Conservation (phyloP, 192 early-diverging fungal genomes). For the Coemansia sp. region DNA sequence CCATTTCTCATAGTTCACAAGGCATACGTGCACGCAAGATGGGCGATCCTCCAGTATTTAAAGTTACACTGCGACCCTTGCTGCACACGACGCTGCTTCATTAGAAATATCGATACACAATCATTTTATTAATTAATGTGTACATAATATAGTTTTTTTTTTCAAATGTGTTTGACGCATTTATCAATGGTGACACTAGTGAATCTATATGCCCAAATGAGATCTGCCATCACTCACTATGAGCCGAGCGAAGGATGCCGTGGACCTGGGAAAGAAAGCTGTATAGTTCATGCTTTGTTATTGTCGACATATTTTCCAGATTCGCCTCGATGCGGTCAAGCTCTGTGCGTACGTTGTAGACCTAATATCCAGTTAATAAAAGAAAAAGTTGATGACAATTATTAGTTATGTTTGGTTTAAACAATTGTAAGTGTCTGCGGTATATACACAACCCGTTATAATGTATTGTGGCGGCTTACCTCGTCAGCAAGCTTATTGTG, state of each 20-base stretch:
- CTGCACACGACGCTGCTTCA: conserved; percentile 1
- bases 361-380: conserved; percentile 2
- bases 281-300: conserved; percentile 3
- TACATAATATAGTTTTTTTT: not conserved
- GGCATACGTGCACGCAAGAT: conserved; percentile 30
- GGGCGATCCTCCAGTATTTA: conserved; percentile 37
- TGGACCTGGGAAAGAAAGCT: conserved; percentile 9
- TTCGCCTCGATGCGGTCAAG: conserved; percentile 7
- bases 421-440: no score
- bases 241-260: conserved; percentile 2
- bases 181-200: no score
- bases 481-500: no score
- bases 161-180: no score
- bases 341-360: conserved; percentile 4
- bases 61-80: conserved; percentile 17
- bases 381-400: no score
- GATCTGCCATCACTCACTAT: not conserved
- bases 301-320: not conserved
- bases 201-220: not conserved
- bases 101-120: not conserved
- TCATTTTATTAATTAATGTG: not conserved
- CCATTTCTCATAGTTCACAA: not conserved
- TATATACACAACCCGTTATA: no score
- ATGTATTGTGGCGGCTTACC: no score
- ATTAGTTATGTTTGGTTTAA: not conserved